These are phyloP conservation scores for Colletotrichum chlorophyti DNA, from an alignment of 2,329 filamentous ascomycete species.

Conservation along the genomic window DNA sequence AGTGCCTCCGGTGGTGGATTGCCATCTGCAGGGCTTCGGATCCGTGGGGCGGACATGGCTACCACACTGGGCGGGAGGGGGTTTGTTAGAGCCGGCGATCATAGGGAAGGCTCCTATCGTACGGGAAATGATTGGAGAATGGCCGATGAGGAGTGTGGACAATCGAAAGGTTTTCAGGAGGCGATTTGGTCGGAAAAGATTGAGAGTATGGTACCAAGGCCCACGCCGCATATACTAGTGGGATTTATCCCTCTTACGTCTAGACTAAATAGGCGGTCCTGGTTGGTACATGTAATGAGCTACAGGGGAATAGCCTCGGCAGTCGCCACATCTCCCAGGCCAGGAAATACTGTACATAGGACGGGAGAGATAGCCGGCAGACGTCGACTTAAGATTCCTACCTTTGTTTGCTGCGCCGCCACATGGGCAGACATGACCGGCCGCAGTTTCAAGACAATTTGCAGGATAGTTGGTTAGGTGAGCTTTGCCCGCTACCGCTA, in stretches of 20 bases:
- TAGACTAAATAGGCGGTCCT: too few species aligned
- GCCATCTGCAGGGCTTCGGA: slow-evolving; percentile 10
- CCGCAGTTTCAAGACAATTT: too few species aligned
- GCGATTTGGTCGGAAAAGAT: background rate
- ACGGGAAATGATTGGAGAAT: background rate
- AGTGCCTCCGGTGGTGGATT: background rate
- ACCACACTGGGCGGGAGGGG: slow-evolving; percentile 1
- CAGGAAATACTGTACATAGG: background rate
- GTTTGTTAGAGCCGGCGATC: background rate
- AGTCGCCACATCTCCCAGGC: background rate
- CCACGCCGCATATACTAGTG: background rate
- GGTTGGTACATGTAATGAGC: too few species aligned
- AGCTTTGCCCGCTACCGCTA: too few species aligned
- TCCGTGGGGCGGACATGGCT: background rate
- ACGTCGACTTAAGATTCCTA: too few species aligned
- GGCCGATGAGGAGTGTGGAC: background rate
- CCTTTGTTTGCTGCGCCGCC: too few species aligned
- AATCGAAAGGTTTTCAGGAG: slow-evolving; percentile 3
- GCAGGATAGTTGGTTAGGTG: too few species aligned
- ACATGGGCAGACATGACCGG: too few species aligned
- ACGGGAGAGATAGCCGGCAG: background rate
- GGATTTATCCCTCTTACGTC: background rate
- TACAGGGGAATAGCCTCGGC: background rate
- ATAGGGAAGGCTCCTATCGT: background rate
- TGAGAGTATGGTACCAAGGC: slow-evolving; percentile 1